Base-by-base conservation (phyloP, 1,284 basidiomycete genomes). In the Ganoderma meredithae region DNA sequence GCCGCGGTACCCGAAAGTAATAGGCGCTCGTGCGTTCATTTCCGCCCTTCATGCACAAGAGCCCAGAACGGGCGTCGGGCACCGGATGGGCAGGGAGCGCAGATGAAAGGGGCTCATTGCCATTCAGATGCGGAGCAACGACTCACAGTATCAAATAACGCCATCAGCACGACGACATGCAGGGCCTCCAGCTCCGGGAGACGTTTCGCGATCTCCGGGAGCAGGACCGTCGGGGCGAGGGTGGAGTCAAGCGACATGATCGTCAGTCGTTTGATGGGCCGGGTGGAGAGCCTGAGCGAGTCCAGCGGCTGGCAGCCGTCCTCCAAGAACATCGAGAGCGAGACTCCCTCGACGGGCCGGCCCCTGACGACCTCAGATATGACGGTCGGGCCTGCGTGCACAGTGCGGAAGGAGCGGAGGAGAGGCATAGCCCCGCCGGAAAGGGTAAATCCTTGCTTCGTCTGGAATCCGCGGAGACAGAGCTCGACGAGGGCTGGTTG, bases 191-290 rank as follows among this genome's bases (percentile, higher is more conserved):
- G 78, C 39, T 79, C 65, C 0, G 85, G 83, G 6, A 89, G 79
- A 15, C 85, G 80, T 56, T 73, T 69, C 3, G 85, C 80, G 7
- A 90, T 79, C 63, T 85, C 83, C 3, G 78, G 70, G 31, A 90
- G 76, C 60, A 90, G 77, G 56, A 79, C 77, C 0, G 78, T 74
- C 8, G 85, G 86, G 0, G 76, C 49, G 33, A 68, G 69, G 0
- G 79, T 81, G 6, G 78, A 69, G 69, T 88, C 88, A 52, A 90
- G 85, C 40, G 85, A 85, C 79, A 90, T 86, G 43, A 90, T 79
- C 27, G 86, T 90, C 47, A 90, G 77, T 70, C 86, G 81, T 62
- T 78, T 79, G 63, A 90, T 75, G 0, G 83, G 79, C 13, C 69
- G 74, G 0, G 82, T 76, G 4, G 84, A 81, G 49, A 80, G 74